phyloP scores from a whole-genome alignment of 306 rosid species.

The Arachis stenosperma region DNA sequence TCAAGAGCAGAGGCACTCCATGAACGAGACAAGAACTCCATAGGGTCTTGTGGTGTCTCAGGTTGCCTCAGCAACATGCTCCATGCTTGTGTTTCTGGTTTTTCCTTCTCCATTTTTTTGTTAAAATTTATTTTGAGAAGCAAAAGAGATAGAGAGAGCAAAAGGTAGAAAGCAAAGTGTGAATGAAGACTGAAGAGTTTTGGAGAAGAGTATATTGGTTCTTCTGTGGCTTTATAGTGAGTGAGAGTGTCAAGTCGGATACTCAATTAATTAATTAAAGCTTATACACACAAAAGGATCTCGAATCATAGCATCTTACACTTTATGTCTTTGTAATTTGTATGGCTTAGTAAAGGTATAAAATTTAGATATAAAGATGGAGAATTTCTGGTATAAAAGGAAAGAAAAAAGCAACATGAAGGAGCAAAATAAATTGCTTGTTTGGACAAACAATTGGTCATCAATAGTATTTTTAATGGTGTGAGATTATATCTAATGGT shows the following conservation, averaged over 20 bases:
- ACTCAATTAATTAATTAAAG: not conserved
- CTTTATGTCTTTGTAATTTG: not conserved
- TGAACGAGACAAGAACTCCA: slow-evolving; percentile 90
- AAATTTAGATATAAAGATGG: not conserved
- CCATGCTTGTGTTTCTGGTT: slow-evolving; percentile 51
- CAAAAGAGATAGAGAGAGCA: not conserved
- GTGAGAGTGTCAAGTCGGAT: not conserved
- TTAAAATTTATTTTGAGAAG: not conserved
- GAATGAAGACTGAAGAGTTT: not conserved
- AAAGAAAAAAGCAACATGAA: not conserved
- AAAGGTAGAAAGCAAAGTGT: not conserved
- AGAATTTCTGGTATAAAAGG: not conserved
- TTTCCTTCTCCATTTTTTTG: slow-evolving; percentile 52
- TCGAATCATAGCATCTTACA: not conserved
- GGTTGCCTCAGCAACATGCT: slow-evolving; percentile 49
- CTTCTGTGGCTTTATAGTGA: not conserved
- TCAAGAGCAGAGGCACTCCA: slow-evolving; percentile 90
- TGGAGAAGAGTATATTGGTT: not conserved
- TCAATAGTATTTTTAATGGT: too few species aligned
- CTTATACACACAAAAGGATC: not conserved
- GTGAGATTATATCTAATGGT: too few species aligned
- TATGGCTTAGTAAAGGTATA: not conserved
- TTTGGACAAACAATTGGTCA: not conserved
- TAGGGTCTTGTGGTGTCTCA: slow-evolving; percentile 72
- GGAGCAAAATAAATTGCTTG: not conserved